Conservation (phyloP, 169 alveolate species). For the Babesia divergens region DNA sequence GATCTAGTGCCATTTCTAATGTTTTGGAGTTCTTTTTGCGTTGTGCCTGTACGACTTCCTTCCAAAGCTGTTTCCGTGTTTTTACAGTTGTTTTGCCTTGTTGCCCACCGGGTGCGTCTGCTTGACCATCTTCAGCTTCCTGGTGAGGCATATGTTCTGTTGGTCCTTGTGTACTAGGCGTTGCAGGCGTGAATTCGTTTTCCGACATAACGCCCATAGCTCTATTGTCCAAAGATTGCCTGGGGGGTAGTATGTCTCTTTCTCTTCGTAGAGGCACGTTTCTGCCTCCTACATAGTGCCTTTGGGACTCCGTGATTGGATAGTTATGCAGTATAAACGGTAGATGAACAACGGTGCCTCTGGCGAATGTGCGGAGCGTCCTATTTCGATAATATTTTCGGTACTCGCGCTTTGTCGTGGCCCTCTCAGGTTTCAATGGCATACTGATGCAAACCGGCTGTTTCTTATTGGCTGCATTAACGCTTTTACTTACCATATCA, state of each 20-base stretch:
- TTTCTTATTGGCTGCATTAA: not conserved
- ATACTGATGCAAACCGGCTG: constrained; percentile 50
- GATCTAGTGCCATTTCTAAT: constrained; percentile 35
- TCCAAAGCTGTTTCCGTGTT: constrained; percentile 58
- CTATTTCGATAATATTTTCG: constrained; percentile 42
- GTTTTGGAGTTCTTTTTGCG: constrained; percentile 26
- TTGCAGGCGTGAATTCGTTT: too few relatives aligned
- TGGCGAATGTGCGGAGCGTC: constrained; percentile 10
- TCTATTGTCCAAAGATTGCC: too few relatives aligned
- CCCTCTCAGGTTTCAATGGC: constrained; percentile 22
- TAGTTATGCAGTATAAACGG: constrained; percentile 47
- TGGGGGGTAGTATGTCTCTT: too few relatives aligned
- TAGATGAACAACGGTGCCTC: constrained; percentile 41
- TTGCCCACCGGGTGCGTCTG: not conserved
- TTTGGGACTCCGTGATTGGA: constrained; percentile 7
- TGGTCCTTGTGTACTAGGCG: too few relatives aligned
- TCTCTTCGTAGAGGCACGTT: constrained; percentile 12
- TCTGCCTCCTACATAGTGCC: constrained; percentile 21
- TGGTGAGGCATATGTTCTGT: too few relatives aligned
- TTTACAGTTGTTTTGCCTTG: not conserved
- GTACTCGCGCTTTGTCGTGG: constrained; percentile 27
- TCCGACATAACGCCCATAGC: too few relatives aligned
- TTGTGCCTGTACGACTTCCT: constrained; percentile 38
- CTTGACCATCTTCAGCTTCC: too few relatives aligned
- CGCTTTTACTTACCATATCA: constrained; percentile 29